Conservation (phyloP, 2,329 filamentous ascomycete species). For the Penicillium sp. region DNA sequence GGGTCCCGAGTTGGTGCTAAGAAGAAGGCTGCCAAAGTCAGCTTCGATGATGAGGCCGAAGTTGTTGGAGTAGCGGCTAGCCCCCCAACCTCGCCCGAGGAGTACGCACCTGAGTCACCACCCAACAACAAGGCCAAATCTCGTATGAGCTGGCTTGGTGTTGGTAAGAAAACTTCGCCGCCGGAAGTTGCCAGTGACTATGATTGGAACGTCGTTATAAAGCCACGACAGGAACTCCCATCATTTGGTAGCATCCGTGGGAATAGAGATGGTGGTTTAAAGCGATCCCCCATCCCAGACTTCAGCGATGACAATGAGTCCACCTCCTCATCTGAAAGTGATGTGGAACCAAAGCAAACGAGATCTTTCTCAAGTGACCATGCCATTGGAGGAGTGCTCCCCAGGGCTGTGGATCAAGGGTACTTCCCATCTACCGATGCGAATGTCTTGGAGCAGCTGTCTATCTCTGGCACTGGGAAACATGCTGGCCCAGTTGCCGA, state of each 20-base stretch:
- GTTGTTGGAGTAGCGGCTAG: conserved; percentile 49
- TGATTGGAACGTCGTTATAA: conserved; percentile 58
- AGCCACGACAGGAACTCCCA: conserved; percentile 60
- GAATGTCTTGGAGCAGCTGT: conserved; percentile 15
- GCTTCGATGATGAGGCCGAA: conserved; percentile 65
- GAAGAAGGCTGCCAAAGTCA: conserved; percentile 62
- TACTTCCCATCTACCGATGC: conserved; percentile 6
- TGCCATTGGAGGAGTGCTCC: conserved; percentile 53
- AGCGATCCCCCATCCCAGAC: conserved; percentile 19
- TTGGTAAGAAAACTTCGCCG: conserved; percentile 35
- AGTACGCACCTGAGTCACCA: conserved; percentile 38
- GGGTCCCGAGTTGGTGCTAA: conserved; percentile 44
- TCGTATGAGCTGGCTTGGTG: conserved; percentile 38
- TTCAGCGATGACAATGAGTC: conserved; percentile 37
- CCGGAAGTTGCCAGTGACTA: conserved; percentile 42
- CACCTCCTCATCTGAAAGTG: conserved; percentile 47
- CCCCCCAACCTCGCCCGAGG: conserved; percentile 44
- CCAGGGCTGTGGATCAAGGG: conserved; percentile 32
- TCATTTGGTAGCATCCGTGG: conserved; percentile 65
- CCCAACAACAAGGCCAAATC: conserved; percentile 32
- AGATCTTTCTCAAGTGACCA: conserved; percentile 55
- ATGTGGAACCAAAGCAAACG: conserved; percentile 32
- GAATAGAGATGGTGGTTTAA: conserved; percentile 37
- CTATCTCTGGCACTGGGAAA: conserved; percentile 8
- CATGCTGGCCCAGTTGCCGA: background rate